Evolutionary conservation across 805 yeast species (phyloP).

Genomic region (Hemisphaericaspora nanyangensis): DNA sequence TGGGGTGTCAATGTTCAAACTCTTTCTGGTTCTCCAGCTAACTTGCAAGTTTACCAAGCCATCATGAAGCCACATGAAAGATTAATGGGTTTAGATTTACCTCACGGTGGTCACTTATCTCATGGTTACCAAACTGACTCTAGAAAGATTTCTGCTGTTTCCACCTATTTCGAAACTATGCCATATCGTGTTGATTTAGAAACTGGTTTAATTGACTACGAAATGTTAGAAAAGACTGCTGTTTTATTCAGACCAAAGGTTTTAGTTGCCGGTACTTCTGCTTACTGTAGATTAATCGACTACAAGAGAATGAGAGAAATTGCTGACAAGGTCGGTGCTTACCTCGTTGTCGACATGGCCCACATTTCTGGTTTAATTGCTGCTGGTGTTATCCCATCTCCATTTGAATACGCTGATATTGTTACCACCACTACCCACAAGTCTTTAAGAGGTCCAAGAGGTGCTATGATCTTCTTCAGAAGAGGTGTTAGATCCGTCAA

Average conservation of each 20-base stretch:
- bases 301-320: conserved; percentile 86
- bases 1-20: conserved; percentile 99
- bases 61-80: conserved; percentile 86
- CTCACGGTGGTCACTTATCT: conserved; percentile 97
- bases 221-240: conserved; percentile 77
- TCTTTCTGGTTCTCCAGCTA: conserved; percentile 95
- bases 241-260: conserved; percentile 89
- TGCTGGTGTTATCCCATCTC: conserved; percentile 90
- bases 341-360: conserved; percentile 92
- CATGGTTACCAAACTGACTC: conserved; percentile 94
- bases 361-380: conserved; percentile 95
- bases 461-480: conserved; percentile 96
- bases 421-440: conserved; percentile 98
- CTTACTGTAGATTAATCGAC: conserved; percentile 87
- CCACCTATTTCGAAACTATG: conserved; percentile 96
- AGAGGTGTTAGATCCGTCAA: conserved; percentile 81
- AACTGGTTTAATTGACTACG: conserved; percentile 92
- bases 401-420: conserved; percentile 89
- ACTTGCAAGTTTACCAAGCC: conserved; percentile 88
- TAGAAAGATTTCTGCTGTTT: conserved; percentile 85
- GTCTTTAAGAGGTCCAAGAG: conserved; percentile 98
- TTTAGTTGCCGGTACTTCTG: conserved; percentile 95
- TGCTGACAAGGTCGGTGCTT: conserved; percentile 91
- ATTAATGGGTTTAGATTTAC: conserved; percentile 95
- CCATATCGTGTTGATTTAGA: conserved; percentile 86